phyloP scores from a whole-genome alignment of 805 yeast species.

The Candida germanica region DNA sequence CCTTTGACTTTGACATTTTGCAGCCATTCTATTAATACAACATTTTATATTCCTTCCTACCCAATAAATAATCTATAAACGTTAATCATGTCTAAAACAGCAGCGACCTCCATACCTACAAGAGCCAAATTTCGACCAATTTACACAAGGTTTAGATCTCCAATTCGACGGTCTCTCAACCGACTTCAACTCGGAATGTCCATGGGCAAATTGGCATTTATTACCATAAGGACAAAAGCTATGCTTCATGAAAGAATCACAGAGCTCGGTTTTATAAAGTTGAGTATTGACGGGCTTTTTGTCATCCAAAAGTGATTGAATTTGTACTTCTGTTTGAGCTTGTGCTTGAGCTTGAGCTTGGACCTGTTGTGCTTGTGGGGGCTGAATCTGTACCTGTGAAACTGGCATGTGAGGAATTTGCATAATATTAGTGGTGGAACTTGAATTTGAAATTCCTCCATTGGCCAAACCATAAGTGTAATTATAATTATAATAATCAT shows the following conservation, averaged over 20 bases:
- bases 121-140: constrained; percentile 77
- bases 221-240: constrained; percentile 80
- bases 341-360: too few relatives aligned
- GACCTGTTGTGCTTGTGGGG: too few relatives aligned
- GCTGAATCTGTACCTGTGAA: too few relatives aligned
- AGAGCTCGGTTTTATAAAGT: constrained; percentile 86
- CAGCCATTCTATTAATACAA: too few relatives aligned
- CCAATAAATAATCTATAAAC: constrained; percentile 11
- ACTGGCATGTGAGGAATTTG: neutral
- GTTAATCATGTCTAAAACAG: constrained; percentile 67
- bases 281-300: constrained; percentile 49
- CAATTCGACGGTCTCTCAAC: constrained; percentile 78
- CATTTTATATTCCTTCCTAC: too few relatives aligned
- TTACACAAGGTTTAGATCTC: constrained; percentile 88
- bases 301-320: constrained; percentile 8
- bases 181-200: constrained; percentile 67
- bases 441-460: neutral
- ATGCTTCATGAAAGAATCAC: constrained; percentile 70
- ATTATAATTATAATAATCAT: neutral
- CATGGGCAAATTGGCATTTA: constrained; percentile 95
- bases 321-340: too few relatives aligned
- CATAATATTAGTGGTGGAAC: neutral
- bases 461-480: neutral
- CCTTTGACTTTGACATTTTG: too few relatives aligned
- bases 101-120: constrained; percentile 91